phyloP scores from a whole-genome alignment of 805 yeast genomes.

The Saccharomycopsis capsularis region DNA sequence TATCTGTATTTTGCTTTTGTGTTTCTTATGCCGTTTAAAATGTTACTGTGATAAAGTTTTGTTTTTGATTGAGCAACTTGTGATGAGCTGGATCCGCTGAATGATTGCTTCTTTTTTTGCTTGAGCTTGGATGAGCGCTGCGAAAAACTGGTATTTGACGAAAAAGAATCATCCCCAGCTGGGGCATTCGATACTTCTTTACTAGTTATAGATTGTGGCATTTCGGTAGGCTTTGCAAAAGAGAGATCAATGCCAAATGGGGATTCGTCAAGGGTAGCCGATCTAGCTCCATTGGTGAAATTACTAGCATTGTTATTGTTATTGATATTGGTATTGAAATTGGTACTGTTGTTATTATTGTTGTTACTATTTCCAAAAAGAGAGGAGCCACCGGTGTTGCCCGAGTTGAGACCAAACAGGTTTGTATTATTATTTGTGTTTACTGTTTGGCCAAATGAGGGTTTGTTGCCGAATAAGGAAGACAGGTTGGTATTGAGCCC shows the following conservation, averaged over 20 bases:
- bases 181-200: background rate
- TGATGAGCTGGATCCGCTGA: background rate
- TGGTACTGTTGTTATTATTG: background rate
- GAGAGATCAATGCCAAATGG: slow-evolving; percentile 21
- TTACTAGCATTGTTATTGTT: background rate
- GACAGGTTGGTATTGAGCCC: too few species aligned
- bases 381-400: background rate
- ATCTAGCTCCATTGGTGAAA: background rate
- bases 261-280: slow-evolving; percentile 20
- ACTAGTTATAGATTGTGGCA: slow-evolving; percentile 19
- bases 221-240: slow-evolving; percentile 9
- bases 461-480: slow-evolving; percentile 2
- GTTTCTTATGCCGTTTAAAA: slow-evolving; percentile 15
- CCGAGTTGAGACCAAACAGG: too few species aligned
- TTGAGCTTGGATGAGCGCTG: background rate
- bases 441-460: background rate
- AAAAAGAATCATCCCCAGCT: background rate
- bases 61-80: background rate
- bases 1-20: slow-evolving; percentile 2
- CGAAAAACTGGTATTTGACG: background rate
- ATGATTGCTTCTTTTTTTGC: background rate
- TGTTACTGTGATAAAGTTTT: slow-evolving; percentile 7
- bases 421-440: background rate
- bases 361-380: slow-evolving; percentile 7
- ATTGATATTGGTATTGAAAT: background rate